Percentiles rank a stretch among this genome's conserved stretches.
These are phyloP conservation scores for Rhodotorula sp. DNA, from an alignment of 1,284 basidiomycete species.

Conservation along the genomic window DNA sequence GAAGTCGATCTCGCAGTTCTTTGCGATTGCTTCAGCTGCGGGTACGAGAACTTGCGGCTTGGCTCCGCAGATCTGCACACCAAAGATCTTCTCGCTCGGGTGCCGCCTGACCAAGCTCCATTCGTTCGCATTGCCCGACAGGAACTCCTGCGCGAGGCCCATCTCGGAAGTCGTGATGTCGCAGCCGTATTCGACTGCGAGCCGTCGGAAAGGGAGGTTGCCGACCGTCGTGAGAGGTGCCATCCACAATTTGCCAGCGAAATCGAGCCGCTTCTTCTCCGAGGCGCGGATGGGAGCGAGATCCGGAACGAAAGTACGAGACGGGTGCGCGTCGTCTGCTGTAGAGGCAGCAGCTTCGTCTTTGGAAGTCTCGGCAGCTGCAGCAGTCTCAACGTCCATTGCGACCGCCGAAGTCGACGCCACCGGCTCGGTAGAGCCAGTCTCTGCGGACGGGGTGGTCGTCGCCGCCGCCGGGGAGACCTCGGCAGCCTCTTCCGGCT, in stretches of 20 bases:
- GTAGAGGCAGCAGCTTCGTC: not conserved
- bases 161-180: conserved; percentile 95
- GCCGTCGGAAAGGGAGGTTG: conserved; percentile 87
- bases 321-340: conserved; percentile 20
- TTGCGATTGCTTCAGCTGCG: conserved; percentile 76
- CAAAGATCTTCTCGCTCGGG: conserved; percentile 83
- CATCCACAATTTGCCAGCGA: conserved; percentile 79
- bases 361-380: not conserved
- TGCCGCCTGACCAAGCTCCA: conserved; percentile 87
- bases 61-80: conserved; percentile 74
- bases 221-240: conserved; percentile 95
- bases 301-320: conserved; percentile 42
- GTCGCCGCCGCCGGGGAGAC: conserved; percentile 9
- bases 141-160: conserved; percentile 50
- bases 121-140: conserved; percentile 79
- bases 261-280: conserved; percentile 85
- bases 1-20: conserved; percentile 55
- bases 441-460: not conserved
- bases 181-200: conserved; percentile 81
- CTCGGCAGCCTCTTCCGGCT: conserved; percentile 23
- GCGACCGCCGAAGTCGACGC: conserved; percentile 16
- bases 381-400: not conserved
- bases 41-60: conserved; percentile 74
- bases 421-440: not conserved
- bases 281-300: conserved; percentile 62